Percentiles rank a stretch among this genome's conserved stretches.
Conservation (phyloP, 495 filamentous ascomycete species). For the Neurospora sp. region DNA sequence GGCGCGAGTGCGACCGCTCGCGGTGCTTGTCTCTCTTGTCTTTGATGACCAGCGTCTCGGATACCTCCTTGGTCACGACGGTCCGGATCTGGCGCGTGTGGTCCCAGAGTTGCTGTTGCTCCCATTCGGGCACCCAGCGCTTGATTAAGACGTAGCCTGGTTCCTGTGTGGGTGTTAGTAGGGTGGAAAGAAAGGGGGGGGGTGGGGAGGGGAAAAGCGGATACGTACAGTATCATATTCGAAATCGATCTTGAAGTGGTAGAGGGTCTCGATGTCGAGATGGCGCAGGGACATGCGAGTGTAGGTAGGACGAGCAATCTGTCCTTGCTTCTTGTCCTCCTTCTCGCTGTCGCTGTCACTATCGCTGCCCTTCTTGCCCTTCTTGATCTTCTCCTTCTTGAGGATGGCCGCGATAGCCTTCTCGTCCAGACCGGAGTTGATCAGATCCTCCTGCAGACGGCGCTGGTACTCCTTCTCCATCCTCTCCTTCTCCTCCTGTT, state of each 20-base stretch:
- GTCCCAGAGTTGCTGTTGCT: conserved; percentile 62
- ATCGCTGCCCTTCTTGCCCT: conserved; percentile 21
- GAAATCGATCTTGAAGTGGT: conserved; percentile 39
- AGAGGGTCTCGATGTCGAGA: conserved; percentile 46
- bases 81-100: conserved; percentile 56
- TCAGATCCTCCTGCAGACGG: conserved; percentile 38
- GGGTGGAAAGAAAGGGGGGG: neutral
- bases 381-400: conserved; percentile 39
- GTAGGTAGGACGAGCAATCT: conserved; percentile 36
- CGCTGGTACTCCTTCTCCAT: conserved; percentile 41
- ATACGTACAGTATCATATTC: conserved; percentile 39
- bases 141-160: conserved; percentile 68
- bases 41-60: conserved; percentile 28
- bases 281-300: conserved; percentile 47
- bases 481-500: conserved; percentile 36
- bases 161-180: conserved; percentile 38
- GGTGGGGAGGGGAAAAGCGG: neutral
- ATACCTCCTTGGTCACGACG: conserved; percentile 25
- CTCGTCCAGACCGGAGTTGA: conserved; percentile 40
- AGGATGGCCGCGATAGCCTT: conserved; percentile 42
- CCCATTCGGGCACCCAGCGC: conserved; percentile 59
- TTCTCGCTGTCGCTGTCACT: conserved; percentile 15
- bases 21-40: conserved; percentile 25
- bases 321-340: conserved; percentile 4
- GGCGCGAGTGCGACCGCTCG: conserved; percentile 21